Base-by-base conservation (phyloP, 805 yeast genomes). In the Candida takata region DNA sequence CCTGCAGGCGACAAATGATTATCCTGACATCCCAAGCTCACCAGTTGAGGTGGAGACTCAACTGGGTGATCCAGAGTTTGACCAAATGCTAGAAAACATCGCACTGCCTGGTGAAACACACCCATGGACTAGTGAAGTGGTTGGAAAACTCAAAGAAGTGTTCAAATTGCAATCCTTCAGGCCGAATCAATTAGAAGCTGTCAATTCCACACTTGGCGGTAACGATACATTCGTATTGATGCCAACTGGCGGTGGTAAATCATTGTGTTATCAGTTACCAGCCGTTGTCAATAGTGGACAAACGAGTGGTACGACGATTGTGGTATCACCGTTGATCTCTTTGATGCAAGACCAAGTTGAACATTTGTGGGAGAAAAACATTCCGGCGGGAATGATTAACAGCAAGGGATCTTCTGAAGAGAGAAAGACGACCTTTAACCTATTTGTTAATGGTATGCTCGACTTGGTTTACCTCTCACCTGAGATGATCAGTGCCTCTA, bases 191-290 rank as follows among this genome's bases (percentile, higher is more conserved):
- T 60, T 81, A 25, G 92, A 85, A 36, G 97, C 97, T 0, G 74
- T 92, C 6, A 77, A 80, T 49, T 79, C 95, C 2, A 79, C 84
- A 21, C 52, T 79, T 21, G 55, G 71, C 5, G 95, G 96, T 1
- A 69, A 72, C 29, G 98, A 92, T 57, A 95, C 84, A 0, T 86
- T 92, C 61, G 97, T 92, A 2, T 65, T 92, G 48, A 90, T 92
- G 95, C 98, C 98, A 0, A 92, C 98, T 1, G 98, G 98, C 26
- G 98, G 98, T 34, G 98, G 98, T 34, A 92, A 92, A 55, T 88
- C 97, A 0, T 61, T 92, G 21, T 92, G 98, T 55, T 92, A 88
- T 58, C 98, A 92, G 58, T 66, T 92, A 25, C 97, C 98, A 0
- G 96, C 98, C 0, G 65, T 92, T 29, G 77, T 90, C 2, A 66